Conservation (phyloP, 2,329 filamentous ascomycete species). For the Aspergillus puulaauensis region DNA sequence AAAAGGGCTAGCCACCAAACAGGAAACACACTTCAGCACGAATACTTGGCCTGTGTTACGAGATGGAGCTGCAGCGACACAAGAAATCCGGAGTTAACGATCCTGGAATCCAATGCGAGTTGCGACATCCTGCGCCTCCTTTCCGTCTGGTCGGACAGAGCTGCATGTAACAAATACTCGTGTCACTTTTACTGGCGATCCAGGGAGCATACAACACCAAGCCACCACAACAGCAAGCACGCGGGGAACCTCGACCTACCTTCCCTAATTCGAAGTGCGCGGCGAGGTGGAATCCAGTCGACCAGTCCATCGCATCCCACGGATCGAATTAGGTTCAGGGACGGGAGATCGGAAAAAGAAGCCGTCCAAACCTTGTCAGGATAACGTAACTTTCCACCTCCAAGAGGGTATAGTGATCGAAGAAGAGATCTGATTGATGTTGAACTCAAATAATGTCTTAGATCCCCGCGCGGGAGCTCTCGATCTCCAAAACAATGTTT, state of each 20-base stretch:
- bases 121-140: not conserved
- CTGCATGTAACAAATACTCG: not conserved
- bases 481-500: too few relatives aligned
- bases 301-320: not conserved
- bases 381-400: not conserved
- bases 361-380: not conserved
- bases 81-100: not conserved
- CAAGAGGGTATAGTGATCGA: too few relatives aligned
- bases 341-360: not conserved
- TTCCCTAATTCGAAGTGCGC: not conserved
- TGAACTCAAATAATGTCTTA: too few relatives aligned
- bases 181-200: not conserved
- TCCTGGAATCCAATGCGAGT: not conserved
- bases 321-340: not conserved
- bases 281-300: not conserved
- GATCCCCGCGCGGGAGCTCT: too few relatives aligned
- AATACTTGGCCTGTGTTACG: conserved; percentile 1
- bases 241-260: not conserved
- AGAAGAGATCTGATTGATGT: too few relatives aligned
- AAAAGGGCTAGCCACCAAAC: not conserved
- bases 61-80: conserved; percentile 1
- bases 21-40: not conserved
- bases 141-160: conserved; percentile 7
- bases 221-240: not conserved
- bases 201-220: not conserved